Percentiles rank a stretch among this genome's conserved stretches.
Evolutionary conservation across 164 flowering plant genomes (phyloP).

Genomic region (Houttuynia cordata): DNA sequence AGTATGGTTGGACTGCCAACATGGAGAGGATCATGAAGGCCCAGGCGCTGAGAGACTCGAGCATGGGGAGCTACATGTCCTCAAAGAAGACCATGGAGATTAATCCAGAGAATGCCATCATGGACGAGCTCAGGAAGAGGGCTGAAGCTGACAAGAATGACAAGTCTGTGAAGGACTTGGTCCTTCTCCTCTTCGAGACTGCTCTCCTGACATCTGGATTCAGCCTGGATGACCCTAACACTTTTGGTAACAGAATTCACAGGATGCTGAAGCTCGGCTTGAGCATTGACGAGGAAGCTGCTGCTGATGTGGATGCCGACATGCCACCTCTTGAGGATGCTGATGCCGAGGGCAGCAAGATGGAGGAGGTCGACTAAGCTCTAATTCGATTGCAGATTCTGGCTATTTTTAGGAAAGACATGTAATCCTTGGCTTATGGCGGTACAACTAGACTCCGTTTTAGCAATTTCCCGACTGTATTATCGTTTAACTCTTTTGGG

Average conservation of each 20-base stretch:
- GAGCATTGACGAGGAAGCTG: slow-evolving; percentile 43
- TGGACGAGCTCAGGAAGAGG: slow-evolving; percentile 64
- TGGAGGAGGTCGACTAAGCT: slow-evolving; percentile 8
- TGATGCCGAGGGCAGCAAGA: slow-evolving; percentile 7
- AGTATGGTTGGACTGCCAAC: slow-evolving; percentile 67
- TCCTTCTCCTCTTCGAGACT: slow-evolving; percentile 45
- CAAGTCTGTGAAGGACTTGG: slow-evolving; percentile 54
- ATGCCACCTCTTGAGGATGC: slow-evolving; percentile 7
- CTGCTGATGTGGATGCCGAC: slow-evolving; percentile 3
- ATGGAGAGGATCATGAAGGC: slow-evolving; percentile 74
- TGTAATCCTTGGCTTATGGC: no score
- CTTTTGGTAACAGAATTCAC: slow-evolving; percentile 41
- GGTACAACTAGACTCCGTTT: no score
- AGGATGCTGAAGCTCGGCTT: slow-evolving; percentile 56
- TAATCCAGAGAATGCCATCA: slow-evolving; percentile 51
- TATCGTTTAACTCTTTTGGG: no score
- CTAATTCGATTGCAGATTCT: no score
- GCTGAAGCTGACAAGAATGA: slow-evolving; percentile 56
- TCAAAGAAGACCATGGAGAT: slow-evolving; percentile 76
- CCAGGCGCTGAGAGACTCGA: slow-evolving; percentile 46
- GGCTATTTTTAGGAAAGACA: no score
- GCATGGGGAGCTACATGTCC: slow-evolving; percentile 55
- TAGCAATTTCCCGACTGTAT: no score
- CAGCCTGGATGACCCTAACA: slow-evolving; percentile 51
- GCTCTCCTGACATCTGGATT: slow-evolving; percentile 52